Conservation (phyloP, 2,329 filamentous ascomycete species). For the Chaetomium sp. region DNA sequence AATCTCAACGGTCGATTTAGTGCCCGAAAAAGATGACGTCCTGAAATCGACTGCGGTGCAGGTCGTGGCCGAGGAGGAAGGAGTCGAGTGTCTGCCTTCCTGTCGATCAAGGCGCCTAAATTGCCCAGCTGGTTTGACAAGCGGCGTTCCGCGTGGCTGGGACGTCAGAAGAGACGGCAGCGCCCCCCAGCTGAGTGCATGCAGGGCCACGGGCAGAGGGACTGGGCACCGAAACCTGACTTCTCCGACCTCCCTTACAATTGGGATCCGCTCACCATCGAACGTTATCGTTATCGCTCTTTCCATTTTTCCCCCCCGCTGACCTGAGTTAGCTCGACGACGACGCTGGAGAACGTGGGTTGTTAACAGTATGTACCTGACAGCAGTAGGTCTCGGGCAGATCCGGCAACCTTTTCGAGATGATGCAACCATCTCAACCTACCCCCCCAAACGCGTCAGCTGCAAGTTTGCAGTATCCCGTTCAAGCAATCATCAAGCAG, state of each 20-base stretch:
- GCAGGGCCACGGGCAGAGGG: background rate
- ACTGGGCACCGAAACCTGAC: background rate
- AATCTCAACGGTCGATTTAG: background rate
- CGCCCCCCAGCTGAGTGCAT: constrained; percentile 5
- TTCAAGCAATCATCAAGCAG: background rate
- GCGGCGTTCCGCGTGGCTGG: constrained; percentile 24
- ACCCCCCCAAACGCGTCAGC: constrained; percentile 7
- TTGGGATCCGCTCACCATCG: background rate
- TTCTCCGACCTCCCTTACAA: constrained; percentile 11
- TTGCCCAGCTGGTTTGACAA: background rate
- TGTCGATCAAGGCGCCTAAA: constrained; percentile 13
- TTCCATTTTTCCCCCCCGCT: background rate
- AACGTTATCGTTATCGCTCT: too few species aligned
- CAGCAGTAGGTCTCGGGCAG: constrained; percentile 13
- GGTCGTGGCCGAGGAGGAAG: background rate
- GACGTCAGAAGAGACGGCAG: constrained; percentile 13
- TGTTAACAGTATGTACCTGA: background rate
- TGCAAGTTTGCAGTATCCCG: background rate
- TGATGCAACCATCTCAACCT: background rate
- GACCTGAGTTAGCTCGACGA: background rate
- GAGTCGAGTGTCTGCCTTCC: constrained; percentile 12
- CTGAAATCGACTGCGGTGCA: background rate
- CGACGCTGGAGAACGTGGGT: background rate
- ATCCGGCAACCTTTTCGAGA: background rate
- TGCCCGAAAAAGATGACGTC: background rate